phyloP scores from a whole-genome alignment of 176 grass and related monocot genomes.

The Aechmea fasciata region DNA sequence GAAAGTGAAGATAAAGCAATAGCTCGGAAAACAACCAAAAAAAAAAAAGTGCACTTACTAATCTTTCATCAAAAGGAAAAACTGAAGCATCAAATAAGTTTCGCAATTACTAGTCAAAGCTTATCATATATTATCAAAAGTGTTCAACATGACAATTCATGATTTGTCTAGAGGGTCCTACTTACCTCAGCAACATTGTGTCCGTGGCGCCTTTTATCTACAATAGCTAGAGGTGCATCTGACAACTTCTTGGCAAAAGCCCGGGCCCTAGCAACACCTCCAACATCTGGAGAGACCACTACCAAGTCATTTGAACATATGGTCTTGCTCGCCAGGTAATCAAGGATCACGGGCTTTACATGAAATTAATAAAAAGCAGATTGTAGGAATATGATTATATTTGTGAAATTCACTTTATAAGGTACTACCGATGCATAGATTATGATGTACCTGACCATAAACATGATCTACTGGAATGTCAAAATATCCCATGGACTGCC shows the following conservation, averaged over 20 bases:
- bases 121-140: not conserved
- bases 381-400: not conserved
- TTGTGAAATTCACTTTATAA: not conserved
- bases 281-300: conserved; percentile 93
- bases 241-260: conserved; percentile 94
- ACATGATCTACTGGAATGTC: conserved; percentile 98
- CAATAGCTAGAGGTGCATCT: conserved; percentile 94
- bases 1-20: too few relatives aligned
- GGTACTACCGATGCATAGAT: not conserved
- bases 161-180: conserved; percentile 14
- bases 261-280: conserved; percentile 86
- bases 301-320: conserved; percentile 83
- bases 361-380: conserved; percentile 18
- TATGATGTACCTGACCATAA: conserved; percentile 72
- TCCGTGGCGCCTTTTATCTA: conserved; percentile 95
- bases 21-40: too few relatives aligned
- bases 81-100: not conserved
- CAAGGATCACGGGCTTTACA: conserved; percentile 85
- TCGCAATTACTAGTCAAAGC: conserved; percentile 1
- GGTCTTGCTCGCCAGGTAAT: conserved; percentile 93
- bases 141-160: conserved; percentile 2
- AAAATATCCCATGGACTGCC: conserved; percentile 98
- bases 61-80: too few relatives aligned
- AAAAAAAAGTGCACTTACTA: too few relatives aligned
- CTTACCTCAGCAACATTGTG: conserved; percentile 90